Percentiles rank a stretch among this genome's conserved stretches.
phyloP scores from a whole-genome alignment of 495 filamentous ascomycete species.

The Neurospora pannonica region DNA sequence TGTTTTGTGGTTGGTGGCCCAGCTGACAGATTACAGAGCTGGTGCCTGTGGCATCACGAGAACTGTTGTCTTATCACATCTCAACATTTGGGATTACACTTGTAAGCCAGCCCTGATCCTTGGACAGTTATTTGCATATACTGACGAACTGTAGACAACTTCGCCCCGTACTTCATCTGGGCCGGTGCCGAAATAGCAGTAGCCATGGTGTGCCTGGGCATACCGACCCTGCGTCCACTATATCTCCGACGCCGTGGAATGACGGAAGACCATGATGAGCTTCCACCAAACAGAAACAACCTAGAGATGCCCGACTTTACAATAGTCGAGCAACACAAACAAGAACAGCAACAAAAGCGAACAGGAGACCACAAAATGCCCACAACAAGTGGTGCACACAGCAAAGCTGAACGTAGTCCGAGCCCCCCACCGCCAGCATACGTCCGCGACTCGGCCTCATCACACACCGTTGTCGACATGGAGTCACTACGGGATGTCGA shows the following conservation, averaged over 20 bases:
- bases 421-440: background rate
- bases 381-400: background rate
- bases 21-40: conserved; percentile 19
- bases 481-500: conserved; percentile 1
- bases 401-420: background rate
- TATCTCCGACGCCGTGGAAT: conserved; percentile 23
- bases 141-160: conserved; percentile 16
- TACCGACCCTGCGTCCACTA: conserved; percentile 28
- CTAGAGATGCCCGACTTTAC: conserved; percentile 21
- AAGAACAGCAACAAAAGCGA: background rate
- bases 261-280: conserved; percentile 11
- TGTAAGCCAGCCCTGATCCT: conserved; percentile 9
- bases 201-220: conserved; percentile 30
- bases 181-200: conserved; percentile 32
- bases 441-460: conserved; percentile 16
- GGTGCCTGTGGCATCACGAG: conserved; percentile 32
- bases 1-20: background rate
- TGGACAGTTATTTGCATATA: background rate
- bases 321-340: conserved; percentile 16
- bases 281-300: conserved; percentile 9
- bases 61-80: conserved; percentile 24
- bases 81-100: conserved; percentile 30
- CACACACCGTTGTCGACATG: conserved; percentile 14
- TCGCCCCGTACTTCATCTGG: conserved; percentile 32
- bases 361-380: background rate